These are phyloP conservation scores for Polygonum aviculare DNA, from an alignment of 148 eudicot species.

Conservation along the genomic window DNA sequence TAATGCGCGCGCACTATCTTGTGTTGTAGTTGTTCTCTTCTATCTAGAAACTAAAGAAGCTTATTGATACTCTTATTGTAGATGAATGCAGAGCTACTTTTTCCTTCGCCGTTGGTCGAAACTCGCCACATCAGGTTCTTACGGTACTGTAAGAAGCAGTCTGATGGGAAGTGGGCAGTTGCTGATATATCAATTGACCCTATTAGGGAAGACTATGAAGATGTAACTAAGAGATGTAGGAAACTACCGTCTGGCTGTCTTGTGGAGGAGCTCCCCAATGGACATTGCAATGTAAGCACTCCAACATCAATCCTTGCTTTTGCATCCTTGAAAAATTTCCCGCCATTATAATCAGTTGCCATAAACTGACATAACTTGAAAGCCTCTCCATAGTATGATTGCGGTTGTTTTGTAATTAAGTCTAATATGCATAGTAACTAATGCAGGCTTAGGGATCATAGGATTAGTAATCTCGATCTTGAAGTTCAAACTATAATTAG, in stretches of 20 bases:
- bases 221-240: background rate
- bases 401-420: too few relatives aligned
- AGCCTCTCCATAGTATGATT: background rate
- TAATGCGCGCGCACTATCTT: background rate
- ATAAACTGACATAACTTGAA: background rate
- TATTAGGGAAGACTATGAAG: background rate
- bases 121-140: slow-evolving; percentile 51
- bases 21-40: background rate
- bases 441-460: too few relatives aligned
- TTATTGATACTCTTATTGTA: background rate
- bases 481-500: too few relatives aligned
- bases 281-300: background rate
- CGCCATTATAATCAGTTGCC: background rate
- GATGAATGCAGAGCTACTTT: slow-evolving; percentile 33
- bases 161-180: slow-evolving; percentile 58
- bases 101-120: slow-evolving; percentile 57
- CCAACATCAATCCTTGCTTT: background rate
- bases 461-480: too few relatives aligned
- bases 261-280: background rate
- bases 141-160: slow-evolving; percentile 33
- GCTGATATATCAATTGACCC: slow-evolving; percentile 67
- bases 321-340: background rate
- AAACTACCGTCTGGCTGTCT: background rate
- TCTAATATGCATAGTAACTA: background rate
- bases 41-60: background rate